phyloP scores from a whole-genome alignment of 495 filamentous ascomycete species.

The Aspergillus haitiensis region DNA sequence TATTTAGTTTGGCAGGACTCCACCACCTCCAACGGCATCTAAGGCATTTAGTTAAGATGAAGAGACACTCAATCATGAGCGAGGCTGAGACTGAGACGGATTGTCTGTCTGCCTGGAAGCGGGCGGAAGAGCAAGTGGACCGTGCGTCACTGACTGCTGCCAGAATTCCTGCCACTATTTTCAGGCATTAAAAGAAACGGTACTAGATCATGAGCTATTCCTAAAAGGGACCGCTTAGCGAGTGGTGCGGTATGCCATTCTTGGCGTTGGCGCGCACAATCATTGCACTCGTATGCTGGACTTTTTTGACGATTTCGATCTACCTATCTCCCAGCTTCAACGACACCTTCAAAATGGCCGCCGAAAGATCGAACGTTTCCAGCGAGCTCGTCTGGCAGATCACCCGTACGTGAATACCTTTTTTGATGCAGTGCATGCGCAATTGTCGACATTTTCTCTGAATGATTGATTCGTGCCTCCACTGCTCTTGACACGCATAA shows the following conservation, averaged over 20 bases:
- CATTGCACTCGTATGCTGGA: slow-evolving; percentile 22
- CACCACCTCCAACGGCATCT: slow-evolving; percentile 10
- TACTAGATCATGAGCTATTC: slow-evolving; percentile 28
- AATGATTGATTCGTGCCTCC: background rate
- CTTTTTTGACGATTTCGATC: slow-evolving; percentile 30
- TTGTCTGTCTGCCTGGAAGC: slow-evolving; percentile 5
- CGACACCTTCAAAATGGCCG: slow-evolving; percentile 43
- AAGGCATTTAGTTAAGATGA: slow-evolving; percentile 2
- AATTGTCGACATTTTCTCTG: slow-evolving; percentile 5
- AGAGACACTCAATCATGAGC: background rate
- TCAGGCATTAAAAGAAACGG: slow-evolving; percentile 22
- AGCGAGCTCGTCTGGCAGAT: slow-evolving; percentile 89
- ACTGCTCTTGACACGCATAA: slow-evolving; percentile 1
- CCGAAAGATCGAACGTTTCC: slow-evolving; percentile 64
- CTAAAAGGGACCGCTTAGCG: slow-evolving; percentile 47
- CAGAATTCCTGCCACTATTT: slow-evolving; percentile 12
- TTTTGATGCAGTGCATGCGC: background rate
- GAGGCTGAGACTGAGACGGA: background rate
- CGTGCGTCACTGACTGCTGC: background rate
- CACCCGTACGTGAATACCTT: slow-evolving; percentile 64
- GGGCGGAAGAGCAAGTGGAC: slow-evolving; percentile 20
- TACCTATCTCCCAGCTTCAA: slow-evolving; percentile 26
- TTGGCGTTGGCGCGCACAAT: slow-evolving; percentile 42
- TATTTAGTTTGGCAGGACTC: slow-evolving; percentile 12
- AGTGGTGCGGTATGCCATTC: slow-evolving; percentile 30